Evolutionary conservation across 495 filamentous ascomycete species (phyloP).

Genomic region (Neurospora tetraspora): DNA sequence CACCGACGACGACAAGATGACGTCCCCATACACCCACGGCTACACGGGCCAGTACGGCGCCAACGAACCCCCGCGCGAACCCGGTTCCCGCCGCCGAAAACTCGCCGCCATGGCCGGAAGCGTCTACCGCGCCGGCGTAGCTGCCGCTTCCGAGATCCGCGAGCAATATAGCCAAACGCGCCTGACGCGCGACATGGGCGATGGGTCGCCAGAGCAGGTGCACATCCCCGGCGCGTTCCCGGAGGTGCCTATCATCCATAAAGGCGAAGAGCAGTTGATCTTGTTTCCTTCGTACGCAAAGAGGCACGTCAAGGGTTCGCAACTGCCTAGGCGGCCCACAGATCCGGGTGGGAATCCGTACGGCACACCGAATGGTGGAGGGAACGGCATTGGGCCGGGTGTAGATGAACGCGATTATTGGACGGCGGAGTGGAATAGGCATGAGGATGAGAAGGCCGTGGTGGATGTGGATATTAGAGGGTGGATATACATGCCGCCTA

Average conservation of each 20-base stretch:
- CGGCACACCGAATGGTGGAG: constrained; percentile 4
- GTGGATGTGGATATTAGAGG: constrained; percentile 91
- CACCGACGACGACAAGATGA: constrained; percentile 12
- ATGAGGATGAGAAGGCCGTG: constrained; percentile 67
- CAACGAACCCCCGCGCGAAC: constrained; percentile 34
- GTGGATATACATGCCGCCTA: constrained; percentile 83
- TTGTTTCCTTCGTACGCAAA: constrained; percentile 87
- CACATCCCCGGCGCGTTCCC: constrained; percentile 71
- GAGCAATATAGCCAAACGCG: constrained; percentile 78
- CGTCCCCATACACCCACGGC: constrained; percentile 20
- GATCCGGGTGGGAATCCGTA: not conserved
- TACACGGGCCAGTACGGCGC: constrained; percentile 13
- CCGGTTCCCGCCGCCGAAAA: constrained; percentile 65
- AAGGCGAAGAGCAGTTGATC: constrained; percentile 83
- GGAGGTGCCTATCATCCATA: constrained; percentile 65
- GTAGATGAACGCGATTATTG: constrained; percentile 55
- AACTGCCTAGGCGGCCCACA: not conserved
- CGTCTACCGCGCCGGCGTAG: constrained; percentile 57
- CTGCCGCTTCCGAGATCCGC: constrained; percentile 81
- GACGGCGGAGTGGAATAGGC: constrained; percentile 55
- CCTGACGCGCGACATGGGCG: constrained; percentile 28
- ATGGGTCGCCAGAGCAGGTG: constrained; percentile 32
- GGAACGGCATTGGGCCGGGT: not conserved
- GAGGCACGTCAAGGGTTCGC: constrained; percentile 43
- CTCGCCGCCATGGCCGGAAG: constrained; percentile 48